Base-by-base conservation (phyloP, 768 basidiomycete genomes). In the Mycena kentingensis region DNA sequence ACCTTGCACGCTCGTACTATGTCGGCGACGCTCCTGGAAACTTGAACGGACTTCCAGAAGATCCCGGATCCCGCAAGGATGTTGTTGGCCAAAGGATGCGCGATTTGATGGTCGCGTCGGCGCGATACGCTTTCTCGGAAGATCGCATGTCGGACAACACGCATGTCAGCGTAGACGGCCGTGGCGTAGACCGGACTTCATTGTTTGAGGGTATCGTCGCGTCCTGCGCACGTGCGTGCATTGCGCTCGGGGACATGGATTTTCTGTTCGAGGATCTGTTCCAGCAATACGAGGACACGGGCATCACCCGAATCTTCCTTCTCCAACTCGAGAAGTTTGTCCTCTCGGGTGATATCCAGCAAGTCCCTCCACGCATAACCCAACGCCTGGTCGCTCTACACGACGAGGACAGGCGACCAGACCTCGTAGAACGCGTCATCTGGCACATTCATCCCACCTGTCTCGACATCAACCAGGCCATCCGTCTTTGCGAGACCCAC, bases 381-480 rank as follows among this genome's bases (percentile, higher is more conserved):
- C 93, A 99, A 67, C 78, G 82, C 49, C 73, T 99, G 22, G 80
- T 98, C 44, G 79, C 81, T 1, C 70, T 90, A 36, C 90, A 97
- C 61, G 89, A 87, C 39, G 81, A 84, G 27, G 78, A 83, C 37
- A 76, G 75, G 12, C 81, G 85, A 29, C 83, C 87, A 7, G 88
- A 90, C 43, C 75, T 84, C 3, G 90, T 88, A 1, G 95, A 99
- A 67, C 82, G 83, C 26, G 76, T 98, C 51, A 96, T 99, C 49
- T 98, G 94, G 93, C 92, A 96, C 65, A 92, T 98, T 58, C 91
- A 97, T 60, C 93, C 96, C 1, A 72, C 81, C 2, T 91, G 87
- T 60, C 72, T 99, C 53, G 97, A 99, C 64, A 85, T 98, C 70
- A 90, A 98, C 63, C 96, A 98, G 70, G 88, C 88, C 4, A 88